Conservation (phyloP, 108 stramenopile genomes). For the Bacterosira constricta region DNA sequence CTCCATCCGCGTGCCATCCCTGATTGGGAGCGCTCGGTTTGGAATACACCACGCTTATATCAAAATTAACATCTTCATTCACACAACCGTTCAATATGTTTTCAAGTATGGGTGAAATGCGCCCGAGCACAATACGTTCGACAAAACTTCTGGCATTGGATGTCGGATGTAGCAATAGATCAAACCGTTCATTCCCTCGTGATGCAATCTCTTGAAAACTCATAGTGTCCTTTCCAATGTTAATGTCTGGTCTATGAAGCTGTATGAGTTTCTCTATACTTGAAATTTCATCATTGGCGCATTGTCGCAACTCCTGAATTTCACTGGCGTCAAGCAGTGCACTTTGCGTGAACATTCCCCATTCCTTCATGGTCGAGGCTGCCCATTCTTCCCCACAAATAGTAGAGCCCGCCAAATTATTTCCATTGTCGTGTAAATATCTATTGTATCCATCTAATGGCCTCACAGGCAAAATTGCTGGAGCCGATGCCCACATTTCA, state of each 20-base stretch:
- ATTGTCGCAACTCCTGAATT: slow-evolving; percentile 21
- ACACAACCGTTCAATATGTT: slow-evolving; percentile 14
- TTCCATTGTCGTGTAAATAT: neutral
- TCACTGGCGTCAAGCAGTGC: slow-evolving; percentile 17
- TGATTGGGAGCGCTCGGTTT: slow-evolving; percentile 63
- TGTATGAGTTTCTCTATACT: slow-evolving; percentile 24
- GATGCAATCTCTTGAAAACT: slow-evolving; percentile 66
- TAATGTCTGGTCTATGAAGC: slow-evolving; percentile 43
- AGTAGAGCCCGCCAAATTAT: too few relatives aligned
- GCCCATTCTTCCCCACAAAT: slow-evolving; percentile 27
- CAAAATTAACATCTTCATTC: slow-evolving; percentile 53
- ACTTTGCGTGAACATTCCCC: slow-evolving; percentile 42
- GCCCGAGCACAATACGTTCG: slow-evolving; percentile 7
- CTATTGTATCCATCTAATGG: slow-evolving; percentile 28
- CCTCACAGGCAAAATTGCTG: slow-evolving; percentile 48
- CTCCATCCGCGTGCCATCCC: slow-evolving; percentile 73
- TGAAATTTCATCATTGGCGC: slow-evolving; percentile 30
- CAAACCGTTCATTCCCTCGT: slow-evolving; percentile 55
- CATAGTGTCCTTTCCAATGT: slow-evolving; percentile 52
- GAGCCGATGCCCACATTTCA: slow-evolving; percentile 62
- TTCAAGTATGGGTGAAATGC: slow-evolving; percentile 13
- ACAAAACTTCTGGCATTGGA: slow-evolving; percentile 22
- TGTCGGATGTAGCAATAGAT: slow-evolving; percentile 38
- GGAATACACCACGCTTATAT: slow-evolving; percentile 64
- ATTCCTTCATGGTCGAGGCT: slow-evolving; percentile 29